Base-by-base conservation (phyloP, 202 grass and related monocot genomes). In the Eragrostis tef region DNA sequence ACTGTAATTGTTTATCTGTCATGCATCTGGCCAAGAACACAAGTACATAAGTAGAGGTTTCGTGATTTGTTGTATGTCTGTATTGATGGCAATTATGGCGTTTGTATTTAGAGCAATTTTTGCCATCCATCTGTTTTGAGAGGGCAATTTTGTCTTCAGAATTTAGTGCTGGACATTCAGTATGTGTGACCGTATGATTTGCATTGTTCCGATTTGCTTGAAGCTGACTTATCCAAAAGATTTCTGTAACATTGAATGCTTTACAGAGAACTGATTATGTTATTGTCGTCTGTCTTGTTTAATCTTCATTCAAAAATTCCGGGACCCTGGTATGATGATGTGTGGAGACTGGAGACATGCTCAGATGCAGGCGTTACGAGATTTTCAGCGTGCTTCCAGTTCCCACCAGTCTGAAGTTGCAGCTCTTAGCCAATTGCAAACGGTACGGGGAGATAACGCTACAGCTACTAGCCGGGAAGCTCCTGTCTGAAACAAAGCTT, bases 361-460 rank as follows among this genome's bases (percentile, higher is more conserved):
- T 22, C 20, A 59, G 20, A 59, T 59, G 20, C 15, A 60, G 6
- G 44, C 29, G 21, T 10, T 74, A 74, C 3, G 52, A 45, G 72
- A 36, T 21, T 44, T 44, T 41, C 8, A 59, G 63, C 4, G 2
- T 79, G 34, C 70, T 43, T 65, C 61, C 25, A 45, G 27, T 52
- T 45, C 4, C 70, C 47, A 66, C 60, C 34, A n/a, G 51, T 14
- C 65, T 31, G 29, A 31, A 54, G 60, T 75, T 83, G 70, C 29
- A 41, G 16, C 9, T 3, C 70, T 21, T 14, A 31, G 21, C 81
- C 81, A 84, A 69, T 84, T 47, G 72, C 81, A 39, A 52, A 52
- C 44, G 34, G 41, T 24, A 45, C 34, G 64, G 51, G 70, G 50
- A 59, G 84, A 89, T 89, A 89, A 87, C 70, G 84, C 66, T 73